Percentiles rank a stretch among this genome's conserved stretches.
These are phyloP conservation scores for Setomelanomma holmii DNA, from an alignment of 2,329 filamentous ascomycete species.

Conservation along the genomic window DNA sequence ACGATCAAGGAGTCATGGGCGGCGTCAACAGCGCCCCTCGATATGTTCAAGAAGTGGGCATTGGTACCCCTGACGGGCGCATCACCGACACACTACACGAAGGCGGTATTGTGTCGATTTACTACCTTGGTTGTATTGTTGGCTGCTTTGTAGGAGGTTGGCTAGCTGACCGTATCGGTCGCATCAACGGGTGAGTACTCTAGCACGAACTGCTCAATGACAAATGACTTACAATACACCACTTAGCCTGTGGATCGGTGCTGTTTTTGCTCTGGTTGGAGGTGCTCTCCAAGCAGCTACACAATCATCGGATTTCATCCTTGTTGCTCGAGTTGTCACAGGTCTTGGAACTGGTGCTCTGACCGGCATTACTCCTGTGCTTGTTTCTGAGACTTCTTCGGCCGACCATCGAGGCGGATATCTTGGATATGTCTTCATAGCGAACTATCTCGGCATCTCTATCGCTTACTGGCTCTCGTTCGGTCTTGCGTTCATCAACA, in stretches of 20 bases:
- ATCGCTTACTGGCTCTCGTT: slow-evolving; percentile 60
- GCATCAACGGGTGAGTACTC: slow-evolving; percentile 13
- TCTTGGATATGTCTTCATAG: slow-evolving; percentile 75
- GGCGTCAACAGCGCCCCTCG: slow-evolving; percentile 14
- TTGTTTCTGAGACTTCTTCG: slow-evolving; percentile 72
- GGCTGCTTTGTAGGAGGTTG: slow-evolving; percentile 14
- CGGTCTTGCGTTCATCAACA: slow-evolving; percentile 52
- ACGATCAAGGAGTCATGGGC: slow-evolving; percentile 33
- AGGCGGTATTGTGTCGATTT: slow-evolving; percentile 10
- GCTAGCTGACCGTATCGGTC: slow-evolving; percentile 16
- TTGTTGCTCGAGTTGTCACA: slow-evolving; percentile 63
- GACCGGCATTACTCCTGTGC: slow-evolving; percentile 73
- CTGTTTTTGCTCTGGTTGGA: slow-evolving; percentile 46
- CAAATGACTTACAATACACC: background rate
- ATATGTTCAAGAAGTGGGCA: slow-evolving; percentile 8
- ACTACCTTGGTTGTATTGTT: slow-evolving; percentile 11
- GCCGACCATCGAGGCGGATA: slow-evolving; percentile 71
- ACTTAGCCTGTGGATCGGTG: slow-evolving; percentile 14
- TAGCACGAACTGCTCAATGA: background rate
- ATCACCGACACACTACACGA: slow-evolving; percentile 2
- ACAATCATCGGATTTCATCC: slow-evolving; percentile 59
- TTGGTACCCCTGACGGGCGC: slow-evolving; percentile 19
- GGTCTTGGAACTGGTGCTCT: slow-evolving; percentile 72
- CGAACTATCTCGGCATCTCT: slow-evolving; percentile 66
- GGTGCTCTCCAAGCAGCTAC: slow-evolving; percentile 65